These are phyloP conservation scores for Ceriops decandra DNA, from an alignment of 345 rosid species.

Conservation along the genomic window DNA sequence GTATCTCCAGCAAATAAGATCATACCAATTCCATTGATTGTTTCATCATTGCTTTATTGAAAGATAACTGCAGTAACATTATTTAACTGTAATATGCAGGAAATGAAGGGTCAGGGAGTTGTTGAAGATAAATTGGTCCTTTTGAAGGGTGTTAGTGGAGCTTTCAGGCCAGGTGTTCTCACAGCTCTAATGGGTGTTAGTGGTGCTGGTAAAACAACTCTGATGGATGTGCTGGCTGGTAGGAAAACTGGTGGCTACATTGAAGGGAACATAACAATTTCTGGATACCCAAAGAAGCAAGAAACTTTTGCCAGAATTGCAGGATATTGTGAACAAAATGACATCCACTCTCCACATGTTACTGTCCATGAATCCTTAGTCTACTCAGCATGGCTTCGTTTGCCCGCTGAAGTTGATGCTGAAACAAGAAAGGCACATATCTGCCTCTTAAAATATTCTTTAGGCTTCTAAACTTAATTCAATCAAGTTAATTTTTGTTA, in stretches of 20 bases:
- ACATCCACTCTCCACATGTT: constrained; percentile 77
- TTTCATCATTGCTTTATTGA: no score
- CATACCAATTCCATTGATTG: neutral
- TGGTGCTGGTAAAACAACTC: constrained; percentile 83
- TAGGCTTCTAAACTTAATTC: neutral
- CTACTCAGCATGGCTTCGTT: constrained; percentile 76
- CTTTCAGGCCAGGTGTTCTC: constrained; percentile 83
- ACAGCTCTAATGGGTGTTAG: constrained; percentile 81
- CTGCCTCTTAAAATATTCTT: neutral
- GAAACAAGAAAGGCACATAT: constrained; percentile 48
- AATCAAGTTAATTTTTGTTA: neutral
- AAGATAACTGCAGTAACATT: neutral
- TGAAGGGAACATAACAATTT: constrained; percentile 59
- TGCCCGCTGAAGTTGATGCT: constrained; percentile 44
- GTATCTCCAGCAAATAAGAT: constrained; percentile 24
- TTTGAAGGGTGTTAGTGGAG: constrained; percentile 70
- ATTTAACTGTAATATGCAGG: constrained; percentile 27
- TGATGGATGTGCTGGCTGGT: constrained; percentile 91
- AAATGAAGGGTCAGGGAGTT: constrained; percentile 57
- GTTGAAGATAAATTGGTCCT: constrained; percentile 56
- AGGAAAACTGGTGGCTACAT: constrained; percentile 79
- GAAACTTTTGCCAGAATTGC: constrained; percentile 79
- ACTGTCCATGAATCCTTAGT: constrained; percentile 71
- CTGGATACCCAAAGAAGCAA: constrained; percentile 77
- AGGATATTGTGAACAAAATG: constrained; percentile 78